Evolutionary conservation across 116 monocot species (phyloP).

Genomic region (Cymodocea nodosa): DNA sequence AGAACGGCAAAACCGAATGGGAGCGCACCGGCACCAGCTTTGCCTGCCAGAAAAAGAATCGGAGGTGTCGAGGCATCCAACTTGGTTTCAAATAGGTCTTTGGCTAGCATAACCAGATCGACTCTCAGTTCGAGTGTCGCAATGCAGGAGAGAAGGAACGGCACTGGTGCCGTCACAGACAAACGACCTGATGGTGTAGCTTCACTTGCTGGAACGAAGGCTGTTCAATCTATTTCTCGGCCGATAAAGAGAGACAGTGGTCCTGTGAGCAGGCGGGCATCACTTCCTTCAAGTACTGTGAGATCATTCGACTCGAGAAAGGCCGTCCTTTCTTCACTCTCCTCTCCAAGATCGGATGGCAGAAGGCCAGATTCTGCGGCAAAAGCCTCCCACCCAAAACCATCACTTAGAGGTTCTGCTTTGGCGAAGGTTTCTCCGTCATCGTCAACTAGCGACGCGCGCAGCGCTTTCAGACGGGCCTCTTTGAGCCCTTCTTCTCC

Average conservation of each 20-base stretch:
- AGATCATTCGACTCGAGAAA: conserved; percentile 18
- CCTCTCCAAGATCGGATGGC: conserved; percentile 18
- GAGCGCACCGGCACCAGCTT: conserved; percentile 2
- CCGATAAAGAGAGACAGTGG: conserved; percentile 15
- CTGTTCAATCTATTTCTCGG: conserved; percentile 21
- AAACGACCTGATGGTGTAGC: conserved; percentile 22
- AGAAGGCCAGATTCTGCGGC: conserved; percentile 17
- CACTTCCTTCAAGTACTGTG: conserved; percentile 28
- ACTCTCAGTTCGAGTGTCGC: conserved; percentile 16
- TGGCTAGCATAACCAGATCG: conserved; percentile 12
- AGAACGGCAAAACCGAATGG: conserved; percentile 20
- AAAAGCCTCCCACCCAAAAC: conserved; percentile 24
- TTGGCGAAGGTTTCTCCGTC: conserved; percentile 27
- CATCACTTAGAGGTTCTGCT: conserved; percentile 18
- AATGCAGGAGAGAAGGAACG: conserved; percentile 47
- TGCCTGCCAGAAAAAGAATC: conserved; percentile 21
- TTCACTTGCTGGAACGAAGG: conserved; percentile 21
- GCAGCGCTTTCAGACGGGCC: conserved; percentile 22
- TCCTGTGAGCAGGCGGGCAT: conserved; percentile 21
- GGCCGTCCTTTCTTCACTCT: conserved; percentile 15
- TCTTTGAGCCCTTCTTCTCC: conserved; percentile 26
- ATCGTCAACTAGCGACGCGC: conserved; percentile 15
- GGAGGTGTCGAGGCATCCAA: conserved; percentile 11
- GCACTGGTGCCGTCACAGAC: conserved; percentile 26
- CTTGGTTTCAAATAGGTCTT: conserved; percentile 13